These are phyloP conservation scores for Coprinopsis marcescibilis DNA, from an alignment of 768 basidiomycete genomes.

Conservation along the genomic window DNA sequence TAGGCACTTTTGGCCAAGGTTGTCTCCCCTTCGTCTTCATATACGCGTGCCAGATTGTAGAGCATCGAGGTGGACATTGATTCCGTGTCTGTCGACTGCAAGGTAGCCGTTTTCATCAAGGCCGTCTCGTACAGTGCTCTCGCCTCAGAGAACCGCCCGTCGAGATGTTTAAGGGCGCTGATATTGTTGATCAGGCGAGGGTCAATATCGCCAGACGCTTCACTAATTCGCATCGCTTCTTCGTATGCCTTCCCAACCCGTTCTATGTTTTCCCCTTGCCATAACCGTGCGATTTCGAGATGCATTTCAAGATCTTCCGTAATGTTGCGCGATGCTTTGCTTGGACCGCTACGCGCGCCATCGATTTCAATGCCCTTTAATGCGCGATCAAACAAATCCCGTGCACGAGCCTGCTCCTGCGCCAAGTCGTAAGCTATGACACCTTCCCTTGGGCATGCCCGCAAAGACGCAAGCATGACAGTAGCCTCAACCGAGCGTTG, in stretches of 20 bases:
- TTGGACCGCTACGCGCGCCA: conserved; percentile 36
- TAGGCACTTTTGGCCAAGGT: conserved; percentile 80
- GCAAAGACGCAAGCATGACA: conserved; percentile 83
- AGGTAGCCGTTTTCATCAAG: conserved; percentile 47
- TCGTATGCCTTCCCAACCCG: conserved; percentile 67
- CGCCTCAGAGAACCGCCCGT: conserved; percentile 53
- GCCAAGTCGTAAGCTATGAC: conserved; percentile 67
- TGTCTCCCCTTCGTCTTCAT: conserved; percentile 78
- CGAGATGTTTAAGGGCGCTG: conserved; percentile 68
- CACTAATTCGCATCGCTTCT: conserved; percentile 65
- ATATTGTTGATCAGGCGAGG: conserved; percentile 79
- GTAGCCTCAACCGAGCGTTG: conserved; percentile 77
- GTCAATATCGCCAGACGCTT: conserved; percentile 44
- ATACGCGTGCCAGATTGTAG: conserved; percentile 89
- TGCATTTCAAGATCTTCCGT: conserved; percentile 83
- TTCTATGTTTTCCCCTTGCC: conserved; percentile 77
- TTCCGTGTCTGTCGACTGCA: conserved; percentile 48
- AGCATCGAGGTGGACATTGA: conserved; percentile 75
- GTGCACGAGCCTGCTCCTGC: conserved; percentile 67
- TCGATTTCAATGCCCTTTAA: conserved; percentile 61
- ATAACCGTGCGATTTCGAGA: conserved; percentile 83
- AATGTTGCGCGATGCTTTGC: conserved; percentile 45
- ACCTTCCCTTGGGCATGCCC: conserved; percentile 77
- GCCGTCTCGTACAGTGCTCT: conserved; percentile 68
- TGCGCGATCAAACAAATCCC: conserved; percentile 78